Evolutionary conservation across 2,329 filamentous ascomycete genomes (phyloP).

Genomic region (Hypomyces perniciosus): DNA sequence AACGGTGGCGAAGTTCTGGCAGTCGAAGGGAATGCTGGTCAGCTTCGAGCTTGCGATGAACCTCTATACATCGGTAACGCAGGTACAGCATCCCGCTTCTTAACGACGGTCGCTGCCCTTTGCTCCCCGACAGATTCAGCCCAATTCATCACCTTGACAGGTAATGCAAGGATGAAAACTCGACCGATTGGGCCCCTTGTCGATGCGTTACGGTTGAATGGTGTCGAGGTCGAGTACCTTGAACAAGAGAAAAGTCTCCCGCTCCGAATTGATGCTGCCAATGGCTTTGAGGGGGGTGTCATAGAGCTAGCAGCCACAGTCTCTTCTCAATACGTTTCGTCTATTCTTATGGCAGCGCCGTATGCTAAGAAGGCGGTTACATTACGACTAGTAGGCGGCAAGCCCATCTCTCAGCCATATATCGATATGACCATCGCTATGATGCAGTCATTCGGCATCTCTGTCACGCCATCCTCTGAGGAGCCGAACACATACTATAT

Average conservation of each 20-base stretch:
- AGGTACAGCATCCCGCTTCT: slow-evolving; percentile 89
- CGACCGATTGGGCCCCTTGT: slow-evolving; percentile 90
- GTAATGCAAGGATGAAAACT: slow-evolving; percentile 94
- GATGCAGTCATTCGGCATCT: slow-evolving; percentile 89
- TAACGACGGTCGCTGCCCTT: slow-evolving; percentile 85
- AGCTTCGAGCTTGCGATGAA: slow-evolving; percentile 66
- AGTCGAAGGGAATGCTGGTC: slow-evolving; percentile 85
- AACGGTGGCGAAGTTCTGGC: slow-evolving; percentile 87
- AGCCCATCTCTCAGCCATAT: slow-evolving; percentile 93
- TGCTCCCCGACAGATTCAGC: slow-evolving; percentile 60
- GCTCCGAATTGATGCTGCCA: slow-evolving; percentile 72
- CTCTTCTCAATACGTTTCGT: slow-evolving; percentile 98
- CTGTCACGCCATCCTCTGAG: slow-evolving; percentile 67
- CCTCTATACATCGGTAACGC: slow-evolving; percentile 93
- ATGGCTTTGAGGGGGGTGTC: slow-evolving; percentile 75
- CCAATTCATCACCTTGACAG: slow-evolving; percentile 71
- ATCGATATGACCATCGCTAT: slow-evolving; percentile 99
- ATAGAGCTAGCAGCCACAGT: slow-evolving; percentile 93
- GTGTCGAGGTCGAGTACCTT: slow-evolving; percentile 79
- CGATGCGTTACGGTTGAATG: slow-evolving; percentile 80
- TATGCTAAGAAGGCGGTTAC: slow-evolving; percentile 95
- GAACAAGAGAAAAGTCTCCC: slow-evolving; percentile 80
- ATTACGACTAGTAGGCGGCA: slow-evolving; percentile 84
- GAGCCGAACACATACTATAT: slow-evolving; percentile 93
- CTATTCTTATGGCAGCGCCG: slow-evolving; percentile 90